A percentile compares a stretch with the other conserved stretches of the same genome.
phyloP scores from a whole-genome alignment of 129 eudicot genomes.

The Heracleum sosnowskyi region DNA sequence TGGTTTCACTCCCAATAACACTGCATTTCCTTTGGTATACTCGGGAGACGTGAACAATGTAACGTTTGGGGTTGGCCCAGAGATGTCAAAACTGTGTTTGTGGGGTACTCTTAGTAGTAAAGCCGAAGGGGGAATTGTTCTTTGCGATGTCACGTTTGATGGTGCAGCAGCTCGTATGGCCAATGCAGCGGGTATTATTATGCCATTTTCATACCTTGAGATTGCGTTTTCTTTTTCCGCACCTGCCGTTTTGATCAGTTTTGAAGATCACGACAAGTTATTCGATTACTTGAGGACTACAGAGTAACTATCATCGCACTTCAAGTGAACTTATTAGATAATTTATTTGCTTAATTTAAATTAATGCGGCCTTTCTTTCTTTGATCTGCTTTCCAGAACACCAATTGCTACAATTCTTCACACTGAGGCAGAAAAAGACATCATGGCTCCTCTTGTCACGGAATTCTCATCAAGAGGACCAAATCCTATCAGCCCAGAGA shows the following conservation, averaged over 20 bases:
- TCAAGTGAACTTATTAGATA: not conserved
- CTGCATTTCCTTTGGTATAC: slow-evolving; percentile 18
- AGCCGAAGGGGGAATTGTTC: slow-evolving; percentile 3
- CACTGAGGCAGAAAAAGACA: slow-evolving; percentile 13
- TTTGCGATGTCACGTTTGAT: not conserved
- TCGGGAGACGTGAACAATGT: slow-evolving; percentile 28
- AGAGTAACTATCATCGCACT: slow-evolving; percentile 11
- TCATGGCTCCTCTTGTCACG: slow-evolving; percentile 27
- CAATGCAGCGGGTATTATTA: slow-evolving; percentile 1
- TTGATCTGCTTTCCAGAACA: slow-evolving; percentile 3
- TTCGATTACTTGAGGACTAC: slow-evolving; percentile 19
- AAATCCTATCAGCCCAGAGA: slow-evolving; percentile 22
- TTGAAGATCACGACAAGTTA: slow-evolving; percentile 14
- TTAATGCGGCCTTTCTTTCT: not conserved
- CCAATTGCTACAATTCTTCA: slow-evolving; percentile 26
- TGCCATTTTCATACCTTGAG: slow-evolving; percentile 1
- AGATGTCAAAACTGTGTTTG: slow-evolving; percentile 4
- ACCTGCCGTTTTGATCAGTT: slow-evolving; percentile 15
- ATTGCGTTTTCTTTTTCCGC: slow-evolving; percentile 13
- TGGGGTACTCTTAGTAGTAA: slow-evolving; percentile 5
- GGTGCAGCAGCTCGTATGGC: not conserved
- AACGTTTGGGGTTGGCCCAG: slow-evolving; percentile 20
- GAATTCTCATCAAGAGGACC: slow-evolving; percentile 36
- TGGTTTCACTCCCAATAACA: slow-evolving; percentile 19
- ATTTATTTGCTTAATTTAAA: not conserved